Conservation (phyloP, 2,329 filamentous ascomycete genomes). For the Aspergillus flavus region DNA sequence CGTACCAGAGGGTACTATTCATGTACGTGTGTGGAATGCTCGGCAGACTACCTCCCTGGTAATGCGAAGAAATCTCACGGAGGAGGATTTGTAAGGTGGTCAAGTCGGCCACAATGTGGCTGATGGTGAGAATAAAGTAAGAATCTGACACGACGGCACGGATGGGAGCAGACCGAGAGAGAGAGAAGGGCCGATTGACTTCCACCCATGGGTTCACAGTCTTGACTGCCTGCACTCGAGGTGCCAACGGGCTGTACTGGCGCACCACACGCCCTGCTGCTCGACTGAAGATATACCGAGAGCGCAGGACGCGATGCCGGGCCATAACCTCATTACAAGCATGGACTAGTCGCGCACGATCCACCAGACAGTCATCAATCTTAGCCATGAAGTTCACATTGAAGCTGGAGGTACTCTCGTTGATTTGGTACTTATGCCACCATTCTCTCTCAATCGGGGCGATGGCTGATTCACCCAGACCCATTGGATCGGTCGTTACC, state of each 20-base stretch:
- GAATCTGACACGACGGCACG: background rate
- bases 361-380: background rate
- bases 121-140: background rate
- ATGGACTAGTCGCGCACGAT: background rate
- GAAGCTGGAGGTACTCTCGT: too few relatives aligned
- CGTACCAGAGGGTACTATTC: background rate
- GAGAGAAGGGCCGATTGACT: slow-evolving; percentile 9
- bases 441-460: too few relatives aligned
- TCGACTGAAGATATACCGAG: background rate
- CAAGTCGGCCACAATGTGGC: slow-evolving; percentile 6
- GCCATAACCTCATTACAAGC: slow-evolving; percentile 4
- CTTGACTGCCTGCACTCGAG: background rate
- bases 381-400: too few relatives aligned
- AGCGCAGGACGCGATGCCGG: slow-evolving; percentile 7
- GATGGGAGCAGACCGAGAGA: background rate
- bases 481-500: too few relatives aligned
- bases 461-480: too few relatives aligned
- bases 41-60: background rate
- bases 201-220: background rate
- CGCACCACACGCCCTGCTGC: background rate
- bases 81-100: slow-evolving; percentile 3
- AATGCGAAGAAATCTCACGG: background rate
- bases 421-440: too few relatives aligned
- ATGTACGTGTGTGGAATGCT: background rate
- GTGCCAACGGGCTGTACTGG: too few relatives aligned